Conservation (phyloP, 495 filamentous ascomycete genomes). For the Penicillium paradoxum region DNA sequence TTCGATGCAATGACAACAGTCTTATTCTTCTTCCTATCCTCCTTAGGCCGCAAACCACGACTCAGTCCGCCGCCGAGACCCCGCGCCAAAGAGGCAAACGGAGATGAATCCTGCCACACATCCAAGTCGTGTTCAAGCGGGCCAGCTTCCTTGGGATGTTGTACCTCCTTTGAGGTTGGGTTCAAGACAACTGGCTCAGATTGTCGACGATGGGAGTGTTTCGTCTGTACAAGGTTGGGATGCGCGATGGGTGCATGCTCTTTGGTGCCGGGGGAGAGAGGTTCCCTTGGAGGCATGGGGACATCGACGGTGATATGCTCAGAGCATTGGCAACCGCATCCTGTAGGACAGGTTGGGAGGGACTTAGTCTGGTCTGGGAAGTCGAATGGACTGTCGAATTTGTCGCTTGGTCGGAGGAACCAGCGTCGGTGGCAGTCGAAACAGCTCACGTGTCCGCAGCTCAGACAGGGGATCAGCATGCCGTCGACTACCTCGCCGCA, state of each 20-base stretch:
- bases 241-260: not conserved
- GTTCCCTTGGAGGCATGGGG: conserved; percentile 20
- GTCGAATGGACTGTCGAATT: conserved; percentile 10
- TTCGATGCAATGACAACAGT: conserved; percentile 13
- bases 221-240: conserved; percentile 13
- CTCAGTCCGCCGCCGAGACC: conserved; percentile 43
- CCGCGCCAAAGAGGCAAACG: conserved; percentile 44
- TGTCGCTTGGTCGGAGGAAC: conserved; percentile 26
- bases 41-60: conserved; percentile 32
- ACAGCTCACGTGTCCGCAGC: conserved; percentile 50
- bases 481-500: conserved; percentile 45
- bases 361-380: conserved; percentile 8
- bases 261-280: conserved; percentile 12
- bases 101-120: conserved; percentile 37
- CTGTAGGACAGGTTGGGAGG: conserved; percentile 38
- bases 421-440: conserved; percentile 42
- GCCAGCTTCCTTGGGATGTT: conserved; percentile 13
- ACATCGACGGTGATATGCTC: conserved; percentile 35
- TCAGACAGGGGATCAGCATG: conserved; percentile 48
- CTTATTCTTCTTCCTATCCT: conserved; percentile 28
- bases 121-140: conserved; percentile 35
- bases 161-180: conserved; percentile 9
- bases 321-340: conserved; percentile 49
- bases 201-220: conserved; percentile 20
- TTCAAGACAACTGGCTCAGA: conserved; percentile 16